These are phyloP conservation scores for Chionographis japonica DNA, from an alignment of 106 monocot species.

Conservation along the genomic window DNA sequence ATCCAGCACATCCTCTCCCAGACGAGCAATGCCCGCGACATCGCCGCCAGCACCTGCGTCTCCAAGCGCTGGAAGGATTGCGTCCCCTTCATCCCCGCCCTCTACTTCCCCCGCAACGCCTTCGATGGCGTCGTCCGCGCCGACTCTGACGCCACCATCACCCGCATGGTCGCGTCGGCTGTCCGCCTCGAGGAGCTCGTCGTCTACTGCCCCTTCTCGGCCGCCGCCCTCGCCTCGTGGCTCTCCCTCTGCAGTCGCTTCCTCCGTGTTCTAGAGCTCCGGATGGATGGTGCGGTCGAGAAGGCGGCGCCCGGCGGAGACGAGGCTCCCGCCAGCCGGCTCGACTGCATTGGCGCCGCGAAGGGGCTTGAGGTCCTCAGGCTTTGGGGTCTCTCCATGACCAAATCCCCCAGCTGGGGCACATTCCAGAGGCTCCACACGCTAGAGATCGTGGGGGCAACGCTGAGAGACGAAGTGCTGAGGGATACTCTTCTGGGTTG, in stretches of 20 bases:
- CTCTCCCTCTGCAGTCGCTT: conserved; percentile 32
- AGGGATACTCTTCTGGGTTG: conserved; percentile 44
- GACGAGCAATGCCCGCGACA: conserved; percentile 62
- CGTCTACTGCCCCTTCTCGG: conserved; percentile 79
- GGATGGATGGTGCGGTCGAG: conserved; percentile 47
- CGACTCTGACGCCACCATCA: conserved; percentile 41
- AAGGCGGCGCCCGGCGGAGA: conserved; percentile 8
- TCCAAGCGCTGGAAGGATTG: conserved; percentile 61
- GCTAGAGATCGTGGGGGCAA: conserved; percentile 72
- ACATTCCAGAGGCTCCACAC: conserved; percentile 25
- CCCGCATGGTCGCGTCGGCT: conserved; percentile 47
- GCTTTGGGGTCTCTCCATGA: conserved; percentile 75
- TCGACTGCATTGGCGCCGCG: conserved; percentile 49
- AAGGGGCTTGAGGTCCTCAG: conserved; percentile 59
- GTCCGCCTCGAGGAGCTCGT: conserved; percentile 58
- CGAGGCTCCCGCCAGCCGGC: not conserved
- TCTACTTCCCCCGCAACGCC: conserved; percentile 79
- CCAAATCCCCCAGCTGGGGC: conserved; percentile 56
- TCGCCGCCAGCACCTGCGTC: conserved; percentile 67
- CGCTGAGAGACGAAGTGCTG: conserved; percentile 45
- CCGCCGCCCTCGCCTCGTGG: conserved; percentile 43
- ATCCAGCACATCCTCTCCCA: conserved; percentile 73
- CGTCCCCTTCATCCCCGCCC: conserved; percentile 57
- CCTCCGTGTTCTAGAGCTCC: conserved; percentile 72
- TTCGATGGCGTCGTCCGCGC: conserved; percentile 26